Conservation (phyloP, 352 stramenopile genomes). For the Globisporangium irregulare region DNA sequence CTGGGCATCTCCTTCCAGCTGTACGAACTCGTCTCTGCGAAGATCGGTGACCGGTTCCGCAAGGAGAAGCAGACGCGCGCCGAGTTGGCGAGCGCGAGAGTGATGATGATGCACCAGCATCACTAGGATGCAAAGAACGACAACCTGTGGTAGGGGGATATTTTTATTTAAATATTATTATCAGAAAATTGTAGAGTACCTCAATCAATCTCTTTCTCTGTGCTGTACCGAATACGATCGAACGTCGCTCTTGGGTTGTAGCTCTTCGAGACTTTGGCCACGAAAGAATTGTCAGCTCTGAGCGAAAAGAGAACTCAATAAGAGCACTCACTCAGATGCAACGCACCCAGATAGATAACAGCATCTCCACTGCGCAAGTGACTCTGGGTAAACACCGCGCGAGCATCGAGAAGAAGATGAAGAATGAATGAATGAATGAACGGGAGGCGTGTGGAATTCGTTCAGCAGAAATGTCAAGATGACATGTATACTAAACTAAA, state of each 20-base stretch:
- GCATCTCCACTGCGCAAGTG: too few species aligned
- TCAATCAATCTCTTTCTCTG: not conserved
- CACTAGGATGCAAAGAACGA: not conserved
- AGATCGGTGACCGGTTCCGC: conserved; percentile 40
- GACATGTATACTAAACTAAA: too few species aligned
- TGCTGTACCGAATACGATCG: too few species aligned
- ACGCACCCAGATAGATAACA: too few species aligned
- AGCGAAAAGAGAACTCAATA: too few species aligned
- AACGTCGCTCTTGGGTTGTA: not conserved
- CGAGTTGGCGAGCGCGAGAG: conserved; percentile 4
- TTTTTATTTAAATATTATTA: conserved; percentile 3
- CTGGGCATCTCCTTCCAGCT: conserved; percentile 38
- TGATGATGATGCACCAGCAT: conserved; percentile 22
- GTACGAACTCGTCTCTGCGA: conserved; percentile 35
- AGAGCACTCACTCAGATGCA: too few species aligned
- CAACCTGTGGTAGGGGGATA: not conserved
- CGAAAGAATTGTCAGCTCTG: not conserved
- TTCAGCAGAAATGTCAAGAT: too few species aligned
- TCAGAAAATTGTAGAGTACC: not conserved
- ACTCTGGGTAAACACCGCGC: too few species aligned
- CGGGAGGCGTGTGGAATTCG: too few species aligned
- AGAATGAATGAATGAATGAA: too few species aligned
- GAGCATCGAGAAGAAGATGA: too few species aligned
- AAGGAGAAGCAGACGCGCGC: conserved; percentile 17
- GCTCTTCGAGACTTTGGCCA: not conserved